These are phyloP conservation scores for Wickerhamomyces kurtzmanii DNA, from an alignment of 805 yeast species.

Conservation along the genomic window DNA sequence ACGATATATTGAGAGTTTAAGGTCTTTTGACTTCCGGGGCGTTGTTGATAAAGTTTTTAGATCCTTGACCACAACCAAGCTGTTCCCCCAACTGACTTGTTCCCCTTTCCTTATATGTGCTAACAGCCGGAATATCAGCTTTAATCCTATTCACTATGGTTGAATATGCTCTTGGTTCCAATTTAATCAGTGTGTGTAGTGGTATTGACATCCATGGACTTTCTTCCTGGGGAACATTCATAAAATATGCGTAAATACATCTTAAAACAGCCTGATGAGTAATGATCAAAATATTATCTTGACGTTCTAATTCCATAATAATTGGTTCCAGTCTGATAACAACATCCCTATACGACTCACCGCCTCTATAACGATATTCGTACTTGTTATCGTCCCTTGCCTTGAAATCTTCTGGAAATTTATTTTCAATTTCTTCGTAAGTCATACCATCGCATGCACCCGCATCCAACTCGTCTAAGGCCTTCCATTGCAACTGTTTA, in stretches of 20 bases:
- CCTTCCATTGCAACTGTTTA: slow-evolving; percentile 88
- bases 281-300: slow-evolving; percentile 88
- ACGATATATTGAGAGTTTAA: too few relatives aligned
- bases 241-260: slow-evolving; percentile 94
- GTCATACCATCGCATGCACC: slow-evolving; percentile 98
- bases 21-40: too few relatives aligned
- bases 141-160: slow-evolving; percentile 84
- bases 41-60: slow-evolving; percentile 7
- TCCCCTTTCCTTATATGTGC: slow-evolving; percentile 93
- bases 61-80: slow-evolving; percentile 1
- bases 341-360: slow-evolving; percentile 94
- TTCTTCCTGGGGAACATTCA: slow-evolving; percentile 97
- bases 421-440: slow-evolving; percentile 78
- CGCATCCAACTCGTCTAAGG: slow-evolving; percentile 92
- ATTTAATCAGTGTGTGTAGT: slow-evolving; percentile 82
- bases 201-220: slow-evolving; percentile 99
- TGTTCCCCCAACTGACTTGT: slow-evolving; percentile 40
- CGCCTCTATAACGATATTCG: slow-evolving; percentile 93
- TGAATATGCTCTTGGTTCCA: slow-evolving; percentile 92
- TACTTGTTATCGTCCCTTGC: slow-evolving; percentile 95
- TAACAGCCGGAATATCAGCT: slow-evolving; percentile 96
- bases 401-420: slow-evolving; percentile 88
- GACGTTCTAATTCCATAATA: slow-evolving; percentile 96
- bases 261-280: slow-evolving; percentile 97
- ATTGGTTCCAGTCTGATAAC: slow-evolving; percentile 93